Base-by-base conservation (phyloP, 2,329 filamentous ascomycete species). In the Trematosphaeria pertusa region DNA sequence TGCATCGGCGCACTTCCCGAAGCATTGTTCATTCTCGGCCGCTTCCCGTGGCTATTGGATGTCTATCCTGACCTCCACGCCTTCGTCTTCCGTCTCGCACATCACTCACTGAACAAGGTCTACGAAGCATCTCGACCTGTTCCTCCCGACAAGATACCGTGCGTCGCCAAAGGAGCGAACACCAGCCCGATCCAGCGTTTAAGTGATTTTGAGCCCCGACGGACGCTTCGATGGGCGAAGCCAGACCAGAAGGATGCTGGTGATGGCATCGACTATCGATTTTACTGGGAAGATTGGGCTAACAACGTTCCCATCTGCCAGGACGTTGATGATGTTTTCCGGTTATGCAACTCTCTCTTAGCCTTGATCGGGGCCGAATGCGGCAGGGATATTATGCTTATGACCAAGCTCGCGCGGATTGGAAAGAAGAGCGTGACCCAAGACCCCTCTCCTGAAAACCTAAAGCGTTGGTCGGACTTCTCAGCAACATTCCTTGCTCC, bases 281-380 rank as follows among this genome's bases (percentile, higher is more conserved):
- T 95, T 68, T 99, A 99, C 71, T 97, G 94, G 86, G 91, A 96
- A 48, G 94, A 97, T 59, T 99, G 94, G 94, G 81, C 86, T 2
- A 93, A 97, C 71, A 96, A 94, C 54, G 81, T 99, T 35, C 95
- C 94, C 0, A 76, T 96, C 15, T 99, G 94, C 65, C 92, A 96
- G 68, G 88, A 80, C 1, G 85, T 96, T 5, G 91, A 97, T 52
- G 94, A 99, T 65, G 81, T 99, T 11, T 94, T 97, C 70, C 86
- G 87, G 2, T 82, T 97, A 0, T 95, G 91, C 70, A 83, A 85
- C 47, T 92, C 91, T 1, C 81, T 99, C 17, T 77, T 97, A 35
- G 95, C 94, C 56, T 76, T 93, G 18, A 88, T 92, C 0, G 93
- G 94, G 2, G 86, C 95, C 52, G 91, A 91, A 64, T 93, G 97